Evolutionary conservation across 768 basidiomycete species (phyloP), one percentile per base, ranked within the genome.

Genomic region (Rhodotorula paludigena): DNA sequence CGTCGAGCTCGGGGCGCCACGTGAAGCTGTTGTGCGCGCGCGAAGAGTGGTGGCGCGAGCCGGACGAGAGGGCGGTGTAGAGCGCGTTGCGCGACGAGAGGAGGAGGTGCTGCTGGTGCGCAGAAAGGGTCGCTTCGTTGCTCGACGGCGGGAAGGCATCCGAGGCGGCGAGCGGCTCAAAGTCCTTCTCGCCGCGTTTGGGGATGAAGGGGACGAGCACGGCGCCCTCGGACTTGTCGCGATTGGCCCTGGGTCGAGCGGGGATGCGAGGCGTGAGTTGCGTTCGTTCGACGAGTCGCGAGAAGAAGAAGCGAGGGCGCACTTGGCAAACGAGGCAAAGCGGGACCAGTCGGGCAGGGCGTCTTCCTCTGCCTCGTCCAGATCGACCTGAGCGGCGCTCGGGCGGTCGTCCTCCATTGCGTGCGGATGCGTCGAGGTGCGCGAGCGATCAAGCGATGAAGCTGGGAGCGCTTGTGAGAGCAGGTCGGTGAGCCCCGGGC

Each of bases 141-240:
- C 49, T 57, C 21, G 35, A 44, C 5, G 60, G 49, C 5, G 67
- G 64, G 59, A 72, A 58, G 32, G 60, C 58, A 9, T 61, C 57
- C 8, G 60, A 57, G 7, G 66, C 28, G 8, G 66, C 21, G 75
- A 72, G 81, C 3, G 96, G 96, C 77, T 98, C 94, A 72, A 92
- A 98, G 71, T 98, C 93, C 77, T 99, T 98, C 79, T 98, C 96
- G 3, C 96, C 96, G 35, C 96, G 85, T 78, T 90, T 93, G 11
- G 96, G 96, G 57, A 99, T 72, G 71, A 72, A 72, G 6, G 71
- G 71, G 16, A 68, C 69, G 21, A 61, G 60, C 5, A 45, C 35
- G 33, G 42, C 32, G 52, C 33, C n/a, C 3, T 54, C 25, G 10
- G 35, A 52, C 44, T 54, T 47, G 28, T 70, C 64, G 33, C 36